Conservation (phyloP, 2,329 filamentous ascomycete species). For the Cladorrhinum sp. region DNA sequence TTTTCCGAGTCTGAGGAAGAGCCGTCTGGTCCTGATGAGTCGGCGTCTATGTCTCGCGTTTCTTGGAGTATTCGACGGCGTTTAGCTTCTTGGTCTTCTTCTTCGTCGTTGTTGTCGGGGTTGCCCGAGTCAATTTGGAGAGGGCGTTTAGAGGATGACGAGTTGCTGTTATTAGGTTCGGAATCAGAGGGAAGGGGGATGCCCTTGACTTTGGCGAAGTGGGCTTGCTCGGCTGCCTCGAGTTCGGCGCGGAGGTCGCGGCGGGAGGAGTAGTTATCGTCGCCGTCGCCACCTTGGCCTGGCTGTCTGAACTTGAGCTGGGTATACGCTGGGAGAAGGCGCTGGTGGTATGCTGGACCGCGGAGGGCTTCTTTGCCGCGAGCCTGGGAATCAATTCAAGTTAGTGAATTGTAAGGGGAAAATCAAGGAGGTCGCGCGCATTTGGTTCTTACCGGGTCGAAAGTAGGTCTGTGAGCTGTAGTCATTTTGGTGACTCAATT, state of each 20-base stretch:
- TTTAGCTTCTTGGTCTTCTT: constrained; percentile 76
- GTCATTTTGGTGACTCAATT: constrained; percentile 50
- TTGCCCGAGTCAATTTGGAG: constrained; percentile 48
- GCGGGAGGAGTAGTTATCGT: constrained; percentile 42
- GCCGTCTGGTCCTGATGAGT: constrained; percentile 51
- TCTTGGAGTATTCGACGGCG: constrained; percentile 83
- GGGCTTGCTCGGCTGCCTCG: constrained; percentile 79
- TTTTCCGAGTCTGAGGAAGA: constrained; percentile 66
- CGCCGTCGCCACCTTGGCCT: constrained; percentile 84
- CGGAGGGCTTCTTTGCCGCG: constrained; percentile 91
- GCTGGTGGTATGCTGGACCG: constrained; percentile 92
- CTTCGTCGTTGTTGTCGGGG: constrained; percentile 40
- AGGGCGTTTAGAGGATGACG: constrained; percentile 58
- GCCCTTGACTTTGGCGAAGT: constrained; percentile 82
- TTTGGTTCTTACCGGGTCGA: constrained; percentile 76
- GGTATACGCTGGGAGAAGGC: constrained; percentile 89
- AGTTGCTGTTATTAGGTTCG: constrained; percentile 34
- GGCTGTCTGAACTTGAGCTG: constrained; percentile 83
- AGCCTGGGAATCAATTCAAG: constrained; percentile 56
- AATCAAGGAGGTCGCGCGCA: too few relatives aligned
- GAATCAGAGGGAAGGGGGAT: constrained; percentile 47
- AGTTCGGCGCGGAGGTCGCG: constrained; percentile 89
- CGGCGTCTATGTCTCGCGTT: constrained; percentile 80
- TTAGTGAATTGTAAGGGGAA: constrained; percentile 9
- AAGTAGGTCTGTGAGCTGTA: constrained; percentile 79